These are phyloP conservation scores for Verticillium dahliae DNA, from an alignment of 2,329 filamentous ascomycete genomes.

Conservation along the genomic window DNA sequence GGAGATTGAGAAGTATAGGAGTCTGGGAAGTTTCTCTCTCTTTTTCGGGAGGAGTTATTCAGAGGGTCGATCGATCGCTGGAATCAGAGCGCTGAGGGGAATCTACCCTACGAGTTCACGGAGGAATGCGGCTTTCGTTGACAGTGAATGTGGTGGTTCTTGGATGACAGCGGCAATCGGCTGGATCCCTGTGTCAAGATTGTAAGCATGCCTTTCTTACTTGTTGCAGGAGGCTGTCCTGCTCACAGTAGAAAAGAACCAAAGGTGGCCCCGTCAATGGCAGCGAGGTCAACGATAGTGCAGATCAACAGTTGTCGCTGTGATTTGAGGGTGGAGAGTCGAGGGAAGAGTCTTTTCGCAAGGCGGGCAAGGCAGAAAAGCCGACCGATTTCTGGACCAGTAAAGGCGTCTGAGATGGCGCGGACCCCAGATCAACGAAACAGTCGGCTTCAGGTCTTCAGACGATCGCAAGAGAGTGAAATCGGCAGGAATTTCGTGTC, in stretches of 20 bases:
- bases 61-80: not conserved
- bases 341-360: not conserved
- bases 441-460: slow-evolving; percentile 27
- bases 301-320: not conserved
- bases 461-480: slow-evolving; percentile 11
- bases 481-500: not conserved
- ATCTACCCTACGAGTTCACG: not conserved
- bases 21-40: not conserved
- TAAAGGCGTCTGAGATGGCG: slow-evolving; percentile 51
- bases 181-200: not conserved
- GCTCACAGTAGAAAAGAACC: not conserved
- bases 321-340: not conserved
- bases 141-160: not conserved
- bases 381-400: slow-evolving; percentile 41
- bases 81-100: not conserved
- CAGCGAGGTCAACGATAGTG: not conserved
- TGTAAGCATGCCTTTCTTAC: not conserved
- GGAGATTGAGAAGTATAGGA: not conserved
- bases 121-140: not conserved
- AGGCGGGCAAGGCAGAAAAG: slow-evolving; percentile 1
- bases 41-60: not conserved
- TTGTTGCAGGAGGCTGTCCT: not conserved
- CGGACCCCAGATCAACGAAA: slow-evolving; percentile 27
- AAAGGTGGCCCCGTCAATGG: not conserved
- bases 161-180: not conserved